A percentile compares a stretch with the other conserved stretches of the same genome.
Conservation (phyloP, 169 alveolate genomes). For the Babesia caballi region DNA sequence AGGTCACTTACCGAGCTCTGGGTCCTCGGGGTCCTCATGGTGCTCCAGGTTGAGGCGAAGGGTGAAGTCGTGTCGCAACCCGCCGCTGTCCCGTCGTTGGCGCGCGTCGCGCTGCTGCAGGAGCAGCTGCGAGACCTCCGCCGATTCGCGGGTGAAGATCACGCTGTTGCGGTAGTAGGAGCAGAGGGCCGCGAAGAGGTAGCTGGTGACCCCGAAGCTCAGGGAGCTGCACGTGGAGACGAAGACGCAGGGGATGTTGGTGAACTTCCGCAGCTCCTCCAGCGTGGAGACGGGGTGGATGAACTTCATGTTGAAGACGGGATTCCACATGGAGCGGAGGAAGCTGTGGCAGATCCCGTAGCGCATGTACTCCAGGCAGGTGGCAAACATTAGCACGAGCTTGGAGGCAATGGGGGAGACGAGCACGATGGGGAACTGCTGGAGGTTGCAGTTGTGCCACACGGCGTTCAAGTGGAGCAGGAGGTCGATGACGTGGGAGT, state of each 20-base stretch:
- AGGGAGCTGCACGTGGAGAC: constrained; percentile 41
- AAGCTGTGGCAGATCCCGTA: constrained; percentile 30
- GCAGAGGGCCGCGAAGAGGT: constrained; percentile 49
- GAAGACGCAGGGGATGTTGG: constrained; percentile 51
- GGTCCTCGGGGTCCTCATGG: neutral
- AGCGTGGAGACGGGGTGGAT: constrained; percentile 30
- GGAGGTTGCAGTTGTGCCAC: constrained; percentile 41
- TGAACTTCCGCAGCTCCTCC: constrained; percentile 30
- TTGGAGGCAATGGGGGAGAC: constrained; percentile 61
- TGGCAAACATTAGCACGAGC: constrained; percentile 30
- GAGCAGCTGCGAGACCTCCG: constrained; percentile 7
- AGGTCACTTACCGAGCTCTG: neutral
- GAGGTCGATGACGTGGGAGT: constrained; percentile 29
- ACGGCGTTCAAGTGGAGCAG: constrained; percentile 38
- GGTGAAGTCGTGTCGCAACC: constrained; percentile 1
- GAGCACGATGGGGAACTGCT: constrained; percentile 39
- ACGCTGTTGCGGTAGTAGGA: constrained; percentile 26
- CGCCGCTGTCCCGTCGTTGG: neutral
- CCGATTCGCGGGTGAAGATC: constrained; percentile 17
- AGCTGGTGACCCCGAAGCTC: constrained; percentile 48
- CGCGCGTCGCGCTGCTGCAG: neutral
- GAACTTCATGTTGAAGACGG: constrained; percentile 25
- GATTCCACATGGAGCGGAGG: constrained; percentile 49
- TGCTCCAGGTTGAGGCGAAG: constrained; percentile 12
- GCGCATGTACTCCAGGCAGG: constrained; percentile 61